Evolutionary conservation across 2,329 filamentous ascomycete genomes (phyloP).

Genomic region (Cadophora malorum): DNA sequence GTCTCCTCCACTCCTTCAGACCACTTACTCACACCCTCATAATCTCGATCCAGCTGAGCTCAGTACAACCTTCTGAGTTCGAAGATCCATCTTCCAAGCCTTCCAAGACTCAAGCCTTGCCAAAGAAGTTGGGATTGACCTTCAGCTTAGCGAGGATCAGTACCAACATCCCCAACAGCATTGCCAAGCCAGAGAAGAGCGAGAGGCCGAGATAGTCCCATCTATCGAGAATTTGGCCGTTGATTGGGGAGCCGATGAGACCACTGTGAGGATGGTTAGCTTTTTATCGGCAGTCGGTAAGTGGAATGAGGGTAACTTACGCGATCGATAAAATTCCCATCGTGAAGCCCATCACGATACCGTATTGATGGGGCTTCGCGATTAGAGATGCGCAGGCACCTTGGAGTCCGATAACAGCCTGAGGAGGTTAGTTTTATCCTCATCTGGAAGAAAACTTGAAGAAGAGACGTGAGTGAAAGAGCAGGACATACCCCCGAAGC

Average conservation of each 20-base stretch:
- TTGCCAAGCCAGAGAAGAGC: slow-evolving; percentile 36
- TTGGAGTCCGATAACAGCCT: slow-evolving; percentile 38
- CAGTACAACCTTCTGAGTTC: too few species aligned
- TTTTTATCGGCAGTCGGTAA: background rate
- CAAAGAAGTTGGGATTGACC: slow-evolving; percentile 27
- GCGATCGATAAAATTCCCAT: slow-evolving; percentile 36
- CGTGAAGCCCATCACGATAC: slow-evolving; percentile 34
- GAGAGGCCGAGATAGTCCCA: slow-evolving; percentile 36
- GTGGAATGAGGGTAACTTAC: slow-evolving; percentile 17
- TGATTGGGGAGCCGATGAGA: slow-evolving; percentile 38
- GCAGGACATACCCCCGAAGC: slow-evolving; percentile 29
- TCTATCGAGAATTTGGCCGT: slow-evolving; percentile 32
- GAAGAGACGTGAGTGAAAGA: background rate
- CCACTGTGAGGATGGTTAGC: slow-evolving; percentile 22
- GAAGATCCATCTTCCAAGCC: background rate
- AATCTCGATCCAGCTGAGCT: too few species aligned
- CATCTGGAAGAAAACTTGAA: background rate
- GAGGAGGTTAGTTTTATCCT: too few species aligned
- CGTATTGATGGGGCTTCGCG: slow-evolving; percentile 34
- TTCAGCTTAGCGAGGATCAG: slow-evolving; percentile 31
- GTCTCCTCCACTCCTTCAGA: too few species aligned
- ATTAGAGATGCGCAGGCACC: slow-evolving; percentile 34
- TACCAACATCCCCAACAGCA: slow-evolving; percentile 34
- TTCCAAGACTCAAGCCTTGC: slow-evolving; percentile 27
- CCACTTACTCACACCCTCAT: too few species aligned